A percentile compares a stretch with the other conserved stretches of the same genome.
Conservation (phyloP, 2,329 filamentous ascomycete genomes). For the Setomelanomma holmii region DNA sequence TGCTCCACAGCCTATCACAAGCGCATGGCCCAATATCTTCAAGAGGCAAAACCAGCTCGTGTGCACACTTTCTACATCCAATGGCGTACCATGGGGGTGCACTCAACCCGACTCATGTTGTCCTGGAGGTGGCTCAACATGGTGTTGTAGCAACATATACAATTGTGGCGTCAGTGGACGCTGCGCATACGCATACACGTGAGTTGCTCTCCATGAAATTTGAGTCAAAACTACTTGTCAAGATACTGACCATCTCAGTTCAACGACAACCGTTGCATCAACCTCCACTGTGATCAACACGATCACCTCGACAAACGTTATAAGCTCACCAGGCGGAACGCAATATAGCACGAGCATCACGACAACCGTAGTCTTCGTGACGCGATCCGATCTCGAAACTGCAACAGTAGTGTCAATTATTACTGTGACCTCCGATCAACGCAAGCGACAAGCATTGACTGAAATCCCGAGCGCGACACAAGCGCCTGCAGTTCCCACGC, state of each 20-base stretch:
- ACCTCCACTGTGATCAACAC: neutral
- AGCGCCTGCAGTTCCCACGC: neutral
- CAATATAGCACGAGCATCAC: neutral
- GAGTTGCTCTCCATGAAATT: neutral
- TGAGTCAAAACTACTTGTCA: neutral
- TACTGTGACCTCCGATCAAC: neutral
- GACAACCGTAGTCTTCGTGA: neutral
- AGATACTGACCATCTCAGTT: neutral
- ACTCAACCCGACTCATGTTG: neutral
- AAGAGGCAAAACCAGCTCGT: neutral
- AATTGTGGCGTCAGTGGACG: neutral
- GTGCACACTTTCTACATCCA: neutral
- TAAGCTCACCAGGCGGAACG: neutral
- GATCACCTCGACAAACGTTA: neutral
- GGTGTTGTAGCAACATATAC: neutral
- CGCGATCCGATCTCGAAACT: neutral
- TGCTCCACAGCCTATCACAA: neutral
- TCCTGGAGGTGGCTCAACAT: neutral
- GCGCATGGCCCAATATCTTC: neutral
- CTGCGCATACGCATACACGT: neutral
- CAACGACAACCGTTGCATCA: neutral
- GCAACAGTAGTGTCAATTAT: neutral
- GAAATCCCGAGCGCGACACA: neutral
- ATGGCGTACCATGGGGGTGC: neutral
- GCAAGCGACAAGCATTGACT: neutral